phyloP scores from a whole-genome alignment of 1,139 yeast genomes.

The Yamadazyma atlantica region DNA sequence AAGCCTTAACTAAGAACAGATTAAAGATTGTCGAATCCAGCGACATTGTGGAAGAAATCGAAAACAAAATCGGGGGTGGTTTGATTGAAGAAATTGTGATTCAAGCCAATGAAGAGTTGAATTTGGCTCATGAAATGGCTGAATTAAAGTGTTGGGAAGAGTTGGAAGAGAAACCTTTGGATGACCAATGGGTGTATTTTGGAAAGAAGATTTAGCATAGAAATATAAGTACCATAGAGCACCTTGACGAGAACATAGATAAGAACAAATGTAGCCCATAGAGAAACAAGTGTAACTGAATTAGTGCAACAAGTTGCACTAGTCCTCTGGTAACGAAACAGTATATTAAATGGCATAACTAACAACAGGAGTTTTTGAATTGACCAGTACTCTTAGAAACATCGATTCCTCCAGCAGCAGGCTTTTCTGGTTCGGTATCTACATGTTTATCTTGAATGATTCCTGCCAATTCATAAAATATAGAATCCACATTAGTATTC shows the following conservation, averaged over 20 bases:
- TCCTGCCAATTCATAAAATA: conserved; percentile 88
- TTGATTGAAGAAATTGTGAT: conserved; percentile 78
- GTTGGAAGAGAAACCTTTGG: conserved; percentile 65
- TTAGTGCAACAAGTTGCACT: too few relatives aligned
- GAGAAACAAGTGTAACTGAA: too few relatives aligned
- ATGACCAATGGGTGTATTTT: conserved; percentile 72
- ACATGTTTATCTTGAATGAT: conserved; percentile 78
- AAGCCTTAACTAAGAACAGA: conserved; percentile 70
- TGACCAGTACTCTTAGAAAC: conserved; percentile 38
- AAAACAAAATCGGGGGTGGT: conserved; percentile 76
- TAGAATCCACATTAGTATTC: conserved; percentile 86
- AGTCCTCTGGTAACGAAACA: too few relatives aligned
- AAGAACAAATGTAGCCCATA: too few relatives aligned
- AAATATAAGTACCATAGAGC: too few relatives aligned
- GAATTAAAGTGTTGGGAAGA: conserved; percentile 69
- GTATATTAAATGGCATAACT: too few relatives aligned
- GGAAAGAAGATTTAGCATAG: conserved; percentile 49
- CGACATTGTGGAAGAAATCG: conserved; percentile 68
- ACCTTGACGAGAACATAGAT: too few relatives aligned
- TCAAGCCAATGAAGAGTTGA: conserved; percentile 82
- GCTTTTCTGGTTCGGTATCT: conserved; percentile 24
- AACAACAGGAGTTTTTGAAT: conserved; percentile 43
- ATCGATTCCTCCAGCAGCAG: conserved; percentile 45
- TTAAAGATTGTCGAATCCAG: conserved; percentile 62
- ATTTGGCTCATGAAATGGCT: conserved; percentile 66